These are phyloP conservation scores for Fusarium transvaalense DNA, from an alignment of 2,329 filamentous ascomycete species.

Conservation along the genomic window DNA sequence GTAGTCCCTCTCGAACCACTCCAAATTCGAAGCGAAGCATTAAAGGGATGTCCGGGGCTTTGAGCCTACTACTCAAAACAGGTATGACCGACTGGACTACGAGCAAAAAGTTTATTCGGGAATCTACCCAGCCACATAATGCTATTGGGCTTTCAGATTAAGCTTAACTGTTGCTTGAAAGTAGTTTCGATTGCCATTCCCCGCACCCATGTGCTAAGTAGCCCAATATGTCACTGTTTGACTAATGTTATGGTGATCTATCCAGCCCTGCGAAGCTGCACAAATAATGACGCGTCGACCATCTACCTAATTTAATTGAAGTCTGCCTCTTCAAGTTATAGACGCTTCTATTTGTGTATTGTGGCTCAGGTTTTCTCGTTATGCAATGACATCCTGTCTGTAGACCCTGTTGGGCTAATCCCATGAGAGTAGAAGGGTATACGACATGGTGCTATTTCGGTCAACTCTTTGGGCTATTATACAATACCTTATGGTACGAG, in stretches of 20 bases:
- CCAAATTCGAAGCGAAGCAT: neutral
- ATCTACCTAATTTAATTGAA: neutral
- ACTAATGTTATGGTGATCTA: constrained; percentile 1
- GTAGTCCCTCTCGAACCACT: neutral
- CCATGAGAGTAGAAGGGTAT: constrained; percentile 6
- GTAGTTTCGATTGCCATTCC: neutral
- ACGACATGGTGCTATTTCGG: constrained; percentile 45
- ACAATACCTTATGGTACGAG: constrained; percentile 6
- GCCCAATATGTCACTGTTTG: constrained; percentile 2
- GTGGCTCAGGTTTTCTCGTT: constrained; percentile 29
- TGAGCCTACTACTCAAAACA: neutral
- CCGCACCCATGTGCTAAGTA: neutral
- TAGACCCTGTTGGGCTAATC: neutral
- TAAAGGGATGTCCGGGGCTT: neutral
- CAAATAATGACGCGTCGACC: constrained; percentile 25
- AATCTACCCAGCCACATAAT: neutral
- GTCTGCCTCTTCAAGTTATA: too few species aligned
- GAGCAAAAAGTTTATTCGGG: neutral
- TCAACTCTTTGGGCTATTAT: neutral
- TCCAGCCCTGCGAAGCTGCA: constrained; percentile 11
- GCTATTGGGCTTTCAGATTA: neutral
- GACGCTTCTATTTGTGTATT: neutral
- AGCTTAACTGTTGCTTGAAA: constrained; percentile 7
- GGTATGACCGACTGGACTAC: neutral
- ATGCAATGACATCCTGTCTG: constrained; percentile 1